Evolutionary conservation across 1,284 basidiomycete genomes (phyloP), one percentile per base, ranked within the genome.

Genomic region (Dichomitus squalens): DNA sequence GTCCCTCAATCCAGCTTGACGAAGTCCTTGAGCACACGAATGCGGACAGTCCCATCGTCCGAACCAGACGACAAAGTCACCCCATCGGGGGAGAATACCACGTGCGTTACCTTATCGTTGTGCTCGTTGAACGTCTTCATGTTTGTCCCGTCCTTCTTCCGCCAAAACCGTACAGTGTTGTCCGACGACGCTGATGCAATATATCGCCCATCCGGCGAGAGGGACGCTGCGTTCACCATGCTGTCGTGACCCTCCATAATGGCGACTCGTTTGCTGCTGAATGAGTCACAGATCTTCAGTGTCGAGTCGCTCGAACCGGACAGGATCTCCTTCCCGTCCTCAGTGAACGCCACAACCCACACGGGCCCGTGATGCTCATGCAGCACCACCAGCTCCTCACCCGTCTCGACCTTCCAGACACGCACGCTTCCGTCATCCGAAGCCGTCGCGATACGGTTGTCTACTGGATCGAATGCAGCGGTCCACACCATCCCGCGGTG

Each of bases 111-210:
- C 18, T 53, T 56, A 40, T 63, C 56, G 39, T 33, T 51, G 53
- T 66, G 64, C 35, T 57, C 58, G 20, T 52, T 49, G 43, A 59
- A 56, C 20, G 53, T 55, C 36, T 34, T 43, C 33, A 59, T 11
- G 16, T 36, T 18, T 18, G 40, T 39, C 3, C 64, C 60, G 39
- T 50, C 63, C 14, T 11, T 35, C 43, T 46, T 33, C 27, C 65
- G 48, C 68, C 69, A 71, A 31, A 72, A 38, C 34, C 63, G 54
- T n/a, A 71, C 57, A 31, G 68, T 65, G 18, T 55, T 55, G 52
- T 72, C 69, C 16, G 36, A 44, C 9, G 62, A 66, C 31, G 64
- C 68, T 25, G 64, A 67, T 20, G 59, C 58, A 54, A 66, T 51
- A 31, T 44, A 52, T 23, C 35, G n/a, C 16, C 67, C 66, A 46